Evolutionary conservation across 148 eudicot species (phyloP), one percentile per base, ranked within the genome.

Genomic region (Vaccinium vitisidaea): DNA sequence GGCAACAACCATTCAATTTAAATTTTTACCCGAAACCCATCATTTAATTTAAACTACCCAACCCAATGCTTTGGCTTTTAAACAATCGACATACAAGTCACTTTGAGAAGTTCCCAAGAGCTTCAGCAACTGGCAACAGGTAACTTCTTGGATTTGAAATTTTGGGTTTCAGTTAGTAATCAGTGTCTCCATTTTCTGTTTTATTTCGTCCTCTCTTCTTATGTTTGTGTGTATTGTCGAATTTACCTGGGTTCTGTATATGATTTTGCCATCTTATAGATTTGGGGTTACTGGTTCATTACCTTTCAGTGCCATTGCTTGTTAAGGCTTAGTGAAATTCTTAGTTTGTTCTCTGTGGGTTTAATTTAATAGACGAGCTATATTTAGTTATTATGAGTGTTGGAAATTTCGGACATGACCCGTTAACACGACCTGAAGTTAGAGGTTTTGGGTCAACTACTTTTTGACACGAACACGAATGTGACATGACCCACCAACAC

Each of bases 71-170:
- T 74, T 5, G 12, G 6, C 19, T 39, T 39, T 39, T 16, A 19
- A 15, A 70, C 12, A 32, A 74, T 36, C 50, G 43, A 71, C 2
- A 71, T 71, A 27, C 27, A 4, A 19, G 53, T 30, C 18, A 23
- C 16, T 16, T 19, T 21, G 12, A 32, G n/a, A 11, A 25, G 70
- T 11, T 32, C 82, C 63, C 63, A 32, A 39, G n/a, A 18, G 15
- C 49, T 14, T 52, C 19, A 27, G 63, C 82, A 80, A 39, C 21
- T 30, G 82, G 82, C 82, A 80, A 39, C 21, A 58, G 82, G 82
- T 80, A 58, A 56, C 39, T 80, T 80, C 82, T 78, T 54, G 32
- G 21, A 79, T 79, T 79, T 54, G 81, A 67, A 16, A 39, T 32
- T 30, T 74, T 16, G 56, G 82, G n/a, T 55, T 55, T 56, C 4